Conservation (phyloP, 1,284 basidiomycete genomes). For the Malassezia slooffiae region DNA sequence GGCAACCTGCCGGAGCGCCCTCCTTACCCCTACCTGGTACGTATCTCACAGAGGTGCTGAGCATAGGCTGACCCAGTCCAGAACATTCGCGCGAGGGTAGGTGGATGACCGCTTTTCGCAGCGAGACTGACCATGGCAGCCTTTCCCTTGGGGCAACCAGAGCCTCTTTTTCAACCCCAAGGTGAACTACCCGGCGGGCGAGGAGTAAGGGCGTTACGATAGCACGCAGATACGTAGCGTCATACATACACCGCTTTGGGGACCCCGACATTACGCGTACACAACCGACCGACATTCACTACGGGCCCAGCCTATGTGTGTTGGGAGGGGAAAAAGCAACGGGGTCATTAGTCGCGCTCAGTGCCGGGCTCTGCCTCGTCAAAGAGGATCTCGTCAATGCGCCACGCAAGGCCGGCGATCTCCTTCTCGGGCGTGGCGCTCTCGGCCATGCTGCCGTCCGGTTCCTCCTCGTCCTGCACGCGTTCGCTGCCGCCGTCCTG, state of each 20-base stretch:
- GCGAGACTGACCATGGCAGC: slow-evolving; percentile 8
- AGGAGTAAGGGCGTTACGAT: slow-evolving; percentile 8
- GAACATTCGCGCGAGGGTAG: slow-evolving; percentile 3
- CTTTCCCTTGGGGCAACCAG: slow-evolving; percentile 40
- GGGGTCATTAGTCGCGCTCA: not conserved
- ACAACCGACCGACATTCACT: not conserved
- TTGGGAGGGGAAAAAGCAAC: too few species aligned
- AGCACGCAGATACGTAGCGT: slow-evolving; percentile 4
- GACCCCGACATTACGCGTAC: not conserved
- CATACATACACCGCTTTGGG: too few species aligned
- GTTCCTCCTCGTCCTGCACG: slow-evolving; percentile 25
- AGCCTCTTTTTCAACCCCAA: slow-evolving; percentile 37
- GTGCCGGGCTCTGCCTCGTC: slow-evolving; percentile 15
- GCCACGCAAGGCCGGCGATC: slow-evolving; percentile 34
- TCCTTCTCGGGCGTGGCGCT: slow-evolving; percentile 36
- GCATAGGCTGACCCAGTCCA: not conserved
- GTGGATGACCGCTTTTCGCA: not conserved
- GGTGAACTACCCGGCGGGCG: slow-evolving; percentile 26
- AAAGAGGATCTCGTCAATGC: slow-evolving; percentile 40
- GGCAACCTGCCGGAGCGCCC: slow-evolving; percentile 31
- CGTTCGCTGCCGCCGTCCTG: slow-evolving; percentile 15
- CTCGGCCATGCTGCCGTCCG: slow-evolving; percentile 24
- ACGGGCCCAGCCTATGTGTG: slow-evolving; percentile 2
- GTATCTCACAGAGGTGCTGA: not conserved
- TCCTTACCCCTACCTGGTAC: slow-evolving; percentile 38